These are phyloP conservation scores for Ceratocystis variospora DNA, from an alignment of 2,329 filamentous ascomycete genomes.

Conservation along the genomic window DNA sequence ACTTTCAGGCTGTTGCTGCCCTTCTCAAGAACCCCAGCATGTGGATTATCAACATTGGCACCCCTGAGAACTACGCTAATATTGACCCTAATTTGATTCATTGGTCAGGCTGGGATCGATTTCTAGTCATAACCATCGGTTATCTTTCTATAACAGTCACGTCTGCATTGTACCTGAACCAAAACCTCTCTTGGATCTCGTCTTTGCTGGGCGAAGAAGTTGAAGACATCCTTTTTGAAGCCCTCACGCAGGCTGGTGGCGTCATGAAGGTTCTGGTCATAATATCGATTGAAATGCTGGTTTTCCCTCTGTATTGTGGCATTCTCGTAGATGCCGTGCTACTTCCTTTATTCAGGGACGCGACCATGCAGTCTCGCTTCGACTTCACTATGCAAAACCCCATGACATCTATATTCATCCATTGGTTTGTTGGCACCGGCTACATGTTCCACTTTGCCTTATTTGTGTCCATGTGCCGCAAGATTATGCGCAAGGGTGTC, in stretches of 20 bases:
- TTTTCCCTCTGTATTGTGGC: constrained; percentile 92
- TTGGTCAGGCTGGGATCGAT: constrained; percentile 53
- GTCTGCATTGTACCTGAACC: constrained; percentile 65
- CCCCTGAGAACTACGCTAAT: constrained; percentile 23
- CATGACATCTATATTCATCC: constrained; percentile 83
- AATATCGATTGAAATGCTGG: constrained; percentile 97
- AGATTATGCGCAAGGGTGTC: constrained; percentile 90
- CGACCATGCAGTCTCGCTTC: constrained; percentile 63
- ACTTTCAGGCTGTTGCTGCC: constrained; percentile 18
- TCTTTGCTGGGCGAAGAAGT: constrained; percentile 42
- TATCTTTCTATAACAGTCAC: constrained; percentile 64
- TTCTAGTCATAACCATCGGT: constrained; percentile 63
- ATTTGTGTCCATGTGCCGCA: constrained; percentile 97
- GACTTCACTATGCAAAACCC: constrained; percentile 67
- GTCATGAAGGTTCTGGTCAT: constrained; percentile 97
- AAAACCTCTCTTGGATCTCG: constrained; percentile 36
- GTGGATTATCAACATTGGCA: constrained; percentile 42
- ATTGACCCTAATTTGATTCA: constrained; percentile 47
- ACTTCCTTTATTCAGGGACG: constrained; percentile 73
- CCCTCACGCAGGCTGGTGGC: constrained; percentile 82
- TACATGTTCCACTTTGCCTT: constrained; percentile 99
- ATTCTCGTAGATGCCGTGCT: constrained; percentile 78
- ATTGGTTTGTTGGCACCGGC: constrained; percentile 97
- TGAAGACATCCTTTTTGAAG: constrained; percentile 69
- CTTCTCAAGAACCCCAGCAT: constrained; percentile 35